Evolutionary conservation across 129 eudicot species (phyloP).

Genomic region (Escallonia herrerae): DNA sequence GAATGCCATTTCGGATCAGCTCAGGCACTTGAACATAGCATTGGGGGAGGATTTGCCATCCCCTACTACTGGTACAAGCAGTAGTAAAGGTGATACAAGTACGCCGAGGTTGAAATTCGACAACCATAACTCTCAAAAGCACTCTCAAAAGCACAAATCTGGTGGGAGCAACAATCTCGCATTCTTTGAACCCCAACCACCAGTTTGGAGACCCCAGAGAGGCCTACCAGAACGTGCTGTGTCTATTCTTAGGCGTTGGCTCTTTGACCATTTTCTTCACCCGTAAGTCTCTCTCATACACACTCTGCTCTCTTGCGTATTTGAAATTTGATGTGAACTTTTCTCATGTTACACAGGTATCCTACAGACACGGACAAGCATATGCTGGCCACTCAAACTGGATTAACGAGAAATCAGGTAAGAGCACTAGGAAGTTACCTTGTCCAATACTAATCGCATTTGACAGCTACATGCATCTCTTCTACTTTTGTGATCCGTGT

Average conservation of each 20-base stretch:
- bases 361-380: conserved; percentile 92
- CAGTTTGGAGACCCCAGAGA: conserved; percentile 89
- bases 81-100: conserved; percentile 26
- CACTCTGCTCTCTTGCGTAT: neutral
- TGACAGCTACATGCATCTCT: no score
- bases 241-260: conserved; percentile 76
- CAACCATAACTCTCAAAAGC: conserved; percentile 37
- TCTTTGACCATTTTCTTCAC: conserved; percentile 93
- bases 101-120: conserved; percentile 34
- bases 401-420: conserved; percentile 88
- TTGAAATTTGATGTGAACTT: neutral
- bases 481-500: no score
- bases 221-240: conserved; percentile 97
- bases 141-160: conserved; percentile 37
- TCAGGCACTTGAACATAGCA: conserved; percentile 34
- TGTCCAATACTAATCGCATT: no score
- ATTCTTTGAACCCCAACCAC: conserved; percentile 47
- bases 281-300: conserved; percentile 52
- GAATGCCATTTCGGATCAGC: conserved; percentile 67
- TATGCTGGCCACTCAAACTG: conserved; percentile 85
- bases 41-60: conserved; percentile 52
- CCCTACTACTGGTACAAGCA: conserved; percentile 37
- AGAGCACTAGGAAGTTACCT: neutral
- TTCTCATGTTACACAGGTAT: conserved; percentile 39
- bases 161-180: conserved; percentile 23